Evolutionary conservation across 176 grass and related monocot genomes (phyloP).

Genomic region (Tillandsia leiboldiana): DNA sequence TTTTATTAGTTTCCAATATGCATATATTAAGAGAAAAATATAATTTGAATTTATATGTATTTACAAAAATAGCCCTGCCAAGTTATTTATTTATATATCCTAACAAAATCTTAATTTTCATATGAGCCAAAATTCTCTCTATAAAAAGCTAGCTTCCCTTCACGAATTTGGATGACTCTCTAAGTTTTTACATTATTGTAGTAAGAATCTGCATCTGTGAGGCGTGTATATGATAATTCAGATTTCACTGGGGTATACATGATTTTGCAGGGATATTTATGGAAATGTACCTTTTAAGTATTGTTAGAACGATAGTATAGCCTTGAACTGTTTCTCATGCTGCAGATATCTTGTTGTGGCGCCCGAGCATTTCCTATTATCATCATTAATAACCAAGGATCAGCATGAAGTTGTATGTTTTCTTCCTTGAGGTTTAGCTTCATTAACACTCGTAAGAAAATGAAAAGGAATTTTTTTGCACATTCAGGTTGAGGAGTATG

Average conservation of each 20-base stretch:
- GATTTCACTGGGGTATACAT: too few species aligned
- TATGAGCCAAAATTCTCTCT: too few species aligned
- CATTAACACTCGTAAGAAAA: background rate
- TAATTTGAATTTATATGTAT: too few species aligned
- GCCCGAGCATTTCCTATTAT: slow-evolving; percentile 59
- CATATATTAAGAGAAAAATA: background rate
- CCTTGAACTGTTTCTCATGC: slow-evolving; percentile 4
- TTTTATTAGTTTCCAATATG: slow-evolving; percentile 5
- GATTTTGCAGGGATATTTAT: too few species aligned
- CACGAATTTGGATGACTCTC: too few species aligned
- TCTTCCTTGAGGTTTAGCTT: slow-evolving; percentile 24
- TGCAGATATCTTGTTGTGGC: slow-evolving; percentile 90
- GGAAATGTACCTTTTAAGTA: background rate
- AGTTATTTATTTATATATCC: too few species aligned
- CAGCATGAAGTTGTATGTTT: slow-evolving; percentile 44
- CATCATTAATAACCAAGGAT: slow-evolving; percentile 64
- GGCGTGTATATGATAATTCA: too few species aligned
- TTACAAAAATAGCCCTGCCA: too few species aligned
- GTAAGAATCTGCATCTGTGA: too few species aligned
- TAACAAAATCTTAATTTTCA: too few species aligned
- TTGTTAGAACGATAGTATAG: background rate
- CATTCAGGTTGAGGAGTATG: slow-evolving; percentile 73
- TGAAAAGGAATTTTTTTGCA: slow-evolving; percentile 20
- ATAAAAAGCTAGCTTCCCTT: too few species aligned
- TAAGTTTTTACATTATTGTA: too few species aligned